Evolutionary conservation across 768 basidiomycete species (phyloP), one percentile per base, ranked within the genome.

Genomic region (Scleroderma citrinum): DNA sequence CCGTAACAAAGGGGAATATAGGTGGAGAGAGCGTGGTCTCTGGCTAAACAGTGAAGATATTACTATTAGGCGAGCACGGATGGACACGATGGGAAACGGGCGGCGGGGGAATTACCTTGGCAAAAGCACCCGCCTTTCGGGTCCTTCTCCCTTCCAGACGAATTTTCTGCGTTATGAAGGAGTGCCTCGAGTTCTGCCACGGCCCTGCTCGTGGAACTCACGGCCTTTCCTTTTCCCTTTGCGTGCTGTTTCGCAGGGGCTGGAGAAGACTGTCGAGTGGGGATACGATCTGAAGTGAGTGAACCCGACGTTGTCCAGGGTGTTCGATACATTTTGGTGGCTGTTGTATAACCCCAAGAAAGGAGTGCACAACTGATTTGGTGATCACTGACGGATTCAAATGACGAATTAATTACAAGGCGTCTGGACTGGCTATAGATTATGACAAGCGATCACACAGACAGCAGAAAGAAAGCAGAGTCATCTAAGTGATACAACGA

Each of bases 61-160:
- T 8, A 29, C 26, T 29, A n/a, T n/a, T n/a, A 29, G 48, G 29
- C 37, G 42, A 36, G 34, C 40, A 30, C 16, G 42, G 30, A 17
- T 16, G 42, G 12, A 14, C 24, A 43, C 29, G 30, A 19, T 31
- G 29, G n/a, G 16, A 42, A 12, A 17, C 7, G 7, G 14, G 43
- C 3, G 8, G 23, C n/a, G n/a, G 32, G 14, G 46, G 26, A 17
- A 0, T 56, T 46, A 80, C 84, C 82, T 69, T 80, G 77, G 56
- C 85, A 87, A 58, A 83, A 87, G 57, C 85, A 87, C 0, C 84
- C 83, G 4, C 80, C 78, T 35, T 75, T 77, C 0, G 80, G 76
- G 62, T 86, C 83, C 48, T 66, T 76, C 35, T 66, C 60, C 0
- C 47, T 61, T 1, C 67, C 68, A n/a, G 62, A 62, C 3, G 68